Evolutionary conservation across 169 alveolate genomes (phyloP).

Genomic region (Theileria parva): DNA sequence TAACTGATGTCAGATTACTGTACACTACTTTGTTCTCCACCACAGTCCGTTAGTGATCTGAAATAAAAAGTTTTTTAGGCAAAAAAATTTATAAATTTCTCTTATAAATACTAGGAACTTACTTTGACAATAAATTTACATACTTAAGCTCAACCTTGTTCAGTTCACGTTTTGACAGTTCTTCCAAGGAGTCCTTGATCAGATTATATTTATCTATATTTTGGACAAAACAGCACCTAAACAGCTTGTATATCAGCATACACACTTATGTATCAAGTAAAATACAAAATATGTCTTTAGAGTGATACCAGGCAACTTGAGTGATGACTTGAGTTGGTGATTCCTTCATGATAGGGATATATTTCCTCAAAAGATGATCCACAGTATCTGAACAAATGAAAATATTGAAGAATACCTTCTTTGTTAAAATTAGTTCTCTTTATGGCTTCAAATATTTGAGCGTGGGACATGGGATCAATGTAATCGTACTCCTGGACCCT

Average conservation of each 20-base stretch:
- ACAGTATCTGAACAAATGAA: conserved; percentile 6
- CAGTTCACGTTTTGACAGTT: conserved; percentile 26
- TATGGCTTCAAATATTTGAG: conserved; percentile 53
- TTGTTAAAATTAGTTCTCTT: conserved; percentile 35
- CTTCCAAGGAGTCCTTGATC: conserved; percentile 47
- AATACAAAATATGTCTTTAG: not conserved
- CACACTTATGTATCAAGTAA: no score
- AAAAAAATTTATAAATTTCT: not conserved
- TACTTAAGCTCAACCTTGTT: conserved; percentile 37
- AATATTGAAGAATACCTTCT: conserved; percentile 11
- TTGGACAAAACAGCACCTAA: conserved; percentile 50
- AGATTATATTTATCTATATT: conserved; percentile 22
- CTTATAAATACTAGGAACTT: not conserved
- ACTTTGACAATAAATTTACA: conserved; percentile 36
- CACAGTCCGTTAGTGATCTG: not conserved
- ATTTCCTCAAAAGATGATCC: conserved; percentile 22
- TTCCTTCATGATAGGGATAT: conserved; percentile 27
- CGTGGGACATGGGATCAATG: conserved; percentile 54
- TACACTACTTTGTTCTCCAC: conserved; percentile 9
- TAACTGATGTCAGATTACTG: not conserved
- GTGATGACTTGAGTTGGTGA: conserved; percentile 57
- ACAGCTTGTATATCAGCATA: no score
- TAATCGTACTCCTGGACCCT: conserved; percentile 25
- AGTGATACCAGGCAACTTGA: conserved; percentile 57
- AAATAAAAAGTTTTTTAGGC: not conserved